These are phyloP conservation scores for Zymoseptoria pseudotritici DNA, from an alignment of 2,329 filamentous ascomycete genomes.

Conservation along the genomic window DNA sequence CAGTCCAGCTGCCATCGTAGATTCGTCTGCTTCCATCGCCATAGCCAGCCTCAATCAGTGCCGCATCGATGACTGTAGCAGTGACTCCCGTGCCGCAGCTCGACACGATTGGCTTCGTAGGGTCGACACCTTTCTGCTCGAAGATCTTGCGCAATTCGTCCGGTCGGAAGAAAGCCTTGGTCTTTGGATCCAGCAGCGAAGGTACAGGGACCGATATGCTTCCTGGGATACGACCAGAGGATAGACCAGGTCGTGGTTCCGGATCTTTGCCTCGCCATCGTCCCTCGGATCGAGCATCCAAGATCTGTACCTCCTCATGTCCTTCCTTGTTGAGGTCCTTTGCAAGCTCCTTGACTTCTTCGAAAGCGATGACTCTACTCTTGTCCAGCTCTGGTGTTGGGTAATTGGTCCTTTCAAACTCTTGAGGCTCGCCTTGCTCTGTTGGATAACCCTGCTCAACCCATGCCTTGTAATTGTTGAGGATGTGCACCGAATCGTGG, in stretches of 20 bases:
- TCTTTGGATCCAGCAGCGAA: conserved; percentile 71
- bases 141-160: conserved; percentile 71
- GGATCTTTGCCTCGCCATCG: conserved; percentile 73
- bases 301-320: conserved; percentile 72
- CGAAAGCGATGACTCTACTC: conserved; percentile 67
- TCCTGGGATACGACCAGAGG: conserved; percentile 86
- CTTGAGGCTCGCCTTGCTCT: conserved; percentile 64
- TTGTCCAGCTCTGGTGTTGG: conserved; percentile 41
- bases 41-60: conserved; percentile 69
- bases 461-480: conserved; percentile 97
- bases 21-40: conserved; percentile 59
- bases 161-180: conserved; percentile 68
- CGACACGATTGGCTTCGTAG: conserved; percentile 71
- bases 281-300: conserved; percentile 76
- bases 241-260: conserved; percentile 74
- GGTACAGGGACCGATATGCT: conserved; percentile 76
- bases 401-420: conserved; percentile 37
- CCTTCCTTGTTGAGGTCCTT: conserved; percentile 74
- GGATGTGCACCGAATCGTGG: conserved; percentile 75
- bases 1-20: conserved; percentile 95
- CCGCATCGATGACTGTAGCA: conserved; percentile 82
- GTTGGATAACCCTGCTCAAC: conserved; percentile 73
- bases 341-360: conserved; percentile 72
- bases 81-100: conserved; percentile 93
- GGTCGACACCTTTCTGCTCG: conserved; percentile 69